phyloP scores from a whole-genome alignment of 2,329 filamentous ascomycete species.

The Annulohypoxylon truncatum region DNA sequence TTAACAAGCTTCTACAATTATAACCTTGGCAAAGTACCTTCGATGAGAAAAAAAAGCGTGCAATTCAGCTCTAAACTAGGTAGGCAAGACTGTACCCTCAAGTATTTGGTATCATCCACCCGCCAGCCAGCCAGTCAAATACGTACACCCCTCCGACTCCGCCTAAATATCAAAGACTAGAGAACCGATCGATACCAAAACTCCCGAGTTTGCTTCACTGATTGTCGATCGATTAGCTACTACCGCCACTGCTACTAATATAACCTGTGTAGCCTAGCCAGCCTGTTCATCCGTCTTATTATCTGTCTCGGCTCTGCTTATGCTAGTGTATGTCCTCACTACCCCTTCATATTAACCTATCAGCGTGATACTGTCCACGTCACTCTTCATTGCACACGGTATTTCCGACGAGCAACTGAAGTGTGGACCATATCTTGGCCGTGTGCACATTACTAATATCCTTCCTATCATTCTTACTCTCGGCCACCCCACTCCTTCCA shows the following conservation, averaged over 20 bases:
- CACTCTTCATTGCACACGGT: not conserved
- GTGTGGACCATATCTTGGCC: not conserved
- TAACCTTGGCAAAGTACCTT: not conserved
- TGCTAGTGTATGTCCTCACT: not conserved
- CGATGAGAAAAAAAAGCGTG: conserved; percentile 12
- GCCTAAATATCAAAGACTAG: not conserved
- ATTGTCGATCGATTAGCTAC: not conserved
- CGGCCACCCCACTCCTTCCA: not conserved
- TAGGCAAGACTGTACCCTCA: conserved; percentile 28
- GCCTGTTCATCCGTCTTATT: not conserved
- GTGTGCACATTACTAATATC: not conserved
- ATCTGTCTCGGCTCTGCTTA: not conserved
- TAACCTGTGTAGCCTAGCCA: not conserved
- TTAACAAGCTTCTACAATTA: not conserved
- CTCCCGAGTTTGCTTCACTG: conserved; percentile 5
- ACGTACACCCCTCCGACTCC: not conserved
- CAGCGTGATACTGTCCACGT: not conserved
- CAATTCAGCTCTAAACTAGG: conserved; percentile 36
- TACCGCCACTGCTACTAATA: not conserved
- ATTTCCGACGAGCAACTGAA: not conserved
- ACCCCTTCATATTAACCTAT: not conserved
- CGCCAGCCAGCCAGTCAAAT: not conserved
- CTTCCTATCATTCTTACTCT: not conserved
- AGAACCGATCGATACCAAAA: conserved; percentile 11
- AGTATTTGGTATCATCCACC: conserved; percentile 42